Evolutionary conservation across 2,329 filamentous ascomycete species (phyloP), one percentile per base, ranked within the genome.

Genomic region (Cladosporium sp.): DNA sequence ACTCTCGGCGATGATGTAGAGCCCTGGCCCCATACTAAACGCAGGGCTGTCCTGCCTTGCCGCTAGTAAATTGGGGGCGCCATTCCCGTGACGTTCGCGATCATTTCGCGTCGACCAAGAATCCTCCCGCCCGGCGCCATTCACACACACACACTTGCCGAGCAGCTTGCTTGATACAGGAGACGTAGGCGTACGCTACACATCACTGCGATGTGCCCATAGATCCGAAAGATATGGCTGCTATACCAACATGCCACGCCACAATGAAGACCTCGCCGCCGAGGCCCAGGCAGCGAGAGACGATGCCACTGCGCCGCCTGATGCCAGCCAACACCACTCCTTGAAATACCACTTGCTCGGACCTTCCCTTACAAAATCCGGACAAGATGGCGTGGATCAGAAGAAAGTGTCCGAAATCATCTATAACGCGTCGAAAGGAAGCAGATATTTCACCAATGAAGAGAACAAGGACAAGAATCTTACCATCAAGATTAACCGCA

Each of bases 391-490:
- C 15, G 93, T 97, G n/a, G 91, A 99, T 67, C 94, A 97, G 75
- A 82, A 83, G 62, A 96, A 94, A 77, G 91, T 99, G 50, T 95
- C 92, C 2, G 92, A 97, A 66, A 87, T 97, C 65, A 99, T 99
- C 60, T 97, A 97, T 75, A 91, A 96, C 72, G 91, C 92, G 10
- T 97, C 91, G 15, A 97, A 95, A 71, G 94, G 94, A 48, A 96
- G 91, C 64, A 97, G 96, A 71, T 99, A 88, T 77, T 99, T 97
- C 80, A 90, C 88, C 65, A 90, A 92, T 59, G 94, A 99, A 73
- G 88, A 96, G 70, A 81, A 77, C 57, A 88, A 87, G 66, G 93
- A 97, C 76, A 87, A 88, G 66, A 80, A 83, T 44, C 82, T 97
- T 19, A 97, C 93, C 0, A 80, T 86, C 57, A 97, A 96, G 73